Evolutionary conservation across 306 rosid species (phyloP), one percentile per base, ranked within the genome.

Genomic region (Adenanthera pavonina): DNA sequence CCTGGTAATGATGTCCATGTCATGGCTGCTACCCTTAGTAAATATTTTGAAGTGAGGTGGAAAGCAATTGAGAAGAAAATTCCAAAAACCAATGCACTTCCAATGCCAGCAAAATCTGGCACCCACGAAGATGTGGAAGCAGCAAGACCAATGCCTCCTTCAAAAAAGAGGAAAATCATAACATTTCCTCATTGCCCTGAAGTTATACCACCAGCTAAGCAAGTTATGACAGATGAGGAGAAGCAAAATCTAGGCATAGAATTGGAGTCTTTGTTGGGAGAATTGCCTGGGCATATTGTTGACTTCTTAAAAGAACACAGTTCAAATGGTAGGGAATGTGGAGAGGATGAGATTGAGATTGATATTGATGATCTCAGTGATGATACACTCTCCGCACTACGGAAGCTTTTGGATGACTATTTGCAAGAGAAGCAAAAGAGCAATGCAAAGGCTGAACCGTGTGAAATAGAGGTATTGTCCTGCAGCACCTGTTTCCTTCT

Each of bases 301-400:
- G 86, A 94, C 75, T 89, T 91, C 89, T 92, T 94, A 83, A 94
- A 85, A 80, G 90, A 90, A 74, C 89, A 89, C 10, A 86, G 90
- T 85, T 90, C 93, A 80, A 88, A 87, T 74, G 94, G 91, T 56
- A 83, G 84, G 76, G 94, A 91, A 43, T 81, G 88, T 57, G 92
- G 84, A 43, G 98, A 91, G 81, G 98, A 88, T 80, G 98, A 90
- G 78, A 86, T 93, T 90, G 97, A 91, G 89, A 89, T 94, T 83
- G 94, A 88, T 76, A 89, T 94, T 48, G 93, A 94, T 79, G 98
- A 77, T 84, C 93, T 92, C 64, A 85, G 92, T 61, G 86, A 94
- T 86, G 94, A 94, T 83, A 89, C 97, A 47, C 82, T 94, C 75
- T 84, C 88, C 76, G 79, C 87, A 10, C 57, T 94, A 65, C 83